Evolutionary conservation across 129 eudicot species (phyloP).

Genomic region (Escallonia rubra): DNA sequence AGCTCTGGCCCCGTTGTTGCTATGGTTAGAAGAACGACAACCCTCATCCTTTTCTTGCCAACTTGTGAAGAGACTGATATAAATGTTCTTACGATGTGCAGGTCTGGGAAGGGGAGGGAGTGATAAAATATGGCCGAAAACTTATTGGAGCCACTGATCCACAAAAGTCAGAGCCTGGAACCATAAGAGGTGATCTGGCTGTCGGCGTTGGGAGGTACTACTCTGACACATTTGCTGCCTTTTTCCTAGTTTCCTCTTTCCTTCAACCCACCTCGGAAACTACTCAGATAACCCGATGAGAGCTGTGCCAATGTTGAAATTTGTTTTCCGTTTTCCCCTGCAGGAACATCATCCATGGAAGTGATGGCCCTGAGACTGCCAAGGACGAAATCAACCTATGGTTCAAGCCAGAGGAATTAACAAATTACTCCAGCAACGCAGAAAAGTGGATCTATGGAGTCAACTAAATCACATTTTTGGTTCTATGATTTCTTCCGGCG

Average conservation of each 20-base stretch:
- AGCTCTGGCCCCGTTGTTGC: conserved; percentile 99
- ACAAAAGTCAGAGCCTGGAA: conserved; percentile 97
- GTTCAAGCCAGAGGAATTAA: conserved; percentile 96
- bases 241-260: no score
- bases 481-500: conserved; percentile 10
- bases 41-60: neutral
- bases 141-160: conserved; percentile 99
- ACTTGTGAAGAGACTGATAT: neutral
- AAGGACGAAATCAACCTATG: conserved; percentile 89
- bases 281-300: no score
- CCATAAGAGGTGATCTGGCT: conserved; percentile 98
- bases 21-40: conserved; percentile 50
- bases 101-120: conserved; percentile 99
- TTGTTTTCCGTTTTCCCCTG: conserved; percentile 7
- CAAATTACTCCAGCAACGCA: conserved; percentile 66
- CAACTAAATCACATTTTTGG: conserved; percentile 40
- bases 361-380: conserved; percentile 99
- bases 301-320: no score
- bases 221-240: neutral
- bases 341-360: conserved; percentile 96
- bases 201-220: conserved; percentile 94
- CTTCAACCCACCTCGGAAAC: no score
- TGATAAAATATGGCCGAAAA: conserved; percentile 86
- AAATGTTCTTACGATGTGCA: conserved; percentile 16
- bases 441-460: conserved; percentile 93